Conservation (phyloP, 306 rosid genomes). For the Malus domestica region DNA sequence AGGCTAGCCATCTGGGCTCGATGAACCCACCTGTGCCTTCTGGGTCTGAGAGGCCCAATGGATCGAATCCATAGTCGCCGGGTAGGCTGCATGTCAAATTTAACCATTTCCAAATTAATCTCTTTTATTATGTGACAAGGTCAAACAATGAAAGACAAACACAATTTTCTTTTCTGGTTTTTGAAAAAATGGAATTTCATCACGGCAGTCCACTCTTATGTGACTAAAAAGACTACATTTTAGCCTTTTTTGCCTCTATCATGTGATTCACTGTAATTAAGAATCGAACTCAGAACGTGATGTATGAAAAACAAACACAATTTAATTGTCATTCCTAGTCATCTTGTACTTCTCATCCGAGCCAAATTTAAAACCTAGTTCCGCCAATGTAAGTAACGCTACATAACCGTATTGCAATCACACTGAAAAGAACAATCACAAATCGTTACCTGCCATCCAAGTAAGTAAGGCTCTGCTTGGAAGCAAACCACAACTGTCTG, state of each 20-base stretch:
- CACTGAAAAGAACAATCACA: background rate
- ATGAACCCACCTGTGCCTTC: constrained; percentile 98
- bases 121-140: too few relatives aligned
- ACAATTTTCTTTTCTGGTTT: too few relatives aligned
- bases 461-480: constrained; percentile 93
- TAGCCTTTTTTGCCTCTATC: rapidly evolving
- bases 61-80: constrained; percentile 91
- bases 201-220: too few relatives aligned
- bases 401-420: background rate
- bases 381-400: too few relatives aligned
- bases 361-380: too few relatives aligned
- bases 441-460: constrained; percentile 83
- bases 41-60: constrained; percentile 93
- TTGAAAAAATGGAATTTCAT: too few relatives aligned
- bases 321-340: too few relatives aligned
- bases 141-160: too few relatives aligned
- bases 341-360: background rate
- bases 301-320: too few relatives aligned
- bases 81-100: constrained; percentile 52
- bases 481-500: constrained; percentile 91
- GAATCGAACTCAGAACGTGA: rapidly evolving
- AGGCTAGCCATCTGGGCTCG: constrained; percentile 91
- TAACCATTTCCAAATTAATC: background rate
- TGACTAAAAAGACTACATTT: too few relatives aligned
- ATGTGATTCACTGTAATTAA: too few relatives aligned